These are phyloP conservation scores for Sanghuangporus sanghuang DNA, from an alignment of 1,284 basidiomycete species.

Conservation along the genomic window DNA sequence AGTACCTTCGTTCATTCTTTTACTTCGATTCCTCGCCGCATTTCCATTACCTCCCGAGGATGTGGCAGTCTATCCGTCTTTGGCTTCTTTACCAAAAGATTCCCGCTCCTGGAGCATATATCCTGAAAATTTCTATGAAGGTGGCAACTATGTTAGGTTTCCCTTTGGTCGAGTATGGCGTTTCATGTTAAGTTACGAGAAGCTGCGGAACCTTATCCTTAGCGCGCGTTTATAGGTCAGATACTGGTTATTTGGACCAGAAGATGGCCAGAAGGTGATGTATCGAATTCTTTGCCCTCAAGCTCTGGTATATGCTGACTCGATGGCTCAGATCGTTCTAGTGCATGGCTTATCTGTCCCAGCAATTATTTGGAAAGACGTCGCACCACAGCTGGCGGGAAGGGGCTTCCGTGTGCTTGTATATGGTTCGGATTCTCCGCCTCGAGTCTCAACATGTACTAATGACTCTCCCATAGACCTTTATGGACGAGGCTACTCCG, in stretches of 20 bases:
- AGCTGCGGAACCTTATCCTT: slow-evolving; percentile 8
- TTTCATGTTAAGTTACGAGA: slow-evolving; percentile 1
- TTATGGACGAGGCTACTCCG: slow-evolving; percentile 76
- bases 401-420: slow-evolving; percentile 69
- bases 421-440: slow-evolving; percentile 44
- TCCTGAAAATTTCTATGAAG: slow-evolving; percentile 59
- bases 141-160: slow-evolving; percentile 58
- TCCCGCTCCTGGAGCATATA: slow-evolving; percentile 62
- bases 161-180: slow-evolving; percentile 53
- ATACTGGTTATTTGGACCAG: slow-evolving; percentile 72
- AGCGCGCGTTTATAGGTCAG: slow-evolving; percentile 40
- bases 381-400: slow-evolving; percentile 55
- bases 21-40: slow-evolving; percentile 52
- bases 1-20: slow-evolving; percentile 52
- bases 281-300: neutral
- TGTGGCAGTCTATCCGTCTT: slow-evolving; percentile 46
- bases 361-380: slow-evolving; percentile 66
- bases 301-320: neutral
- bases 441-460: neutral
- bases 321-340: slow-evolving; percentile 51
- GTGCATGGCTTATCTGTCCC: slow-evolving; percentile 77
- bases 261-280: slow-evolving; percentile 59
- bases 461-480: slow-evolving; percentile 42
- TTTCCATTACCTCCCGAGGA: slow-evolving; percentile 55
- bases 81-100: slow-evolving; percentile 49